Evolutionary conservation across 2,329 filamentous ascomycete species (phyloP), one percentile per base, ranked within the genome.

Genomic region (Aspergillus novoparasiticus): DNA sequence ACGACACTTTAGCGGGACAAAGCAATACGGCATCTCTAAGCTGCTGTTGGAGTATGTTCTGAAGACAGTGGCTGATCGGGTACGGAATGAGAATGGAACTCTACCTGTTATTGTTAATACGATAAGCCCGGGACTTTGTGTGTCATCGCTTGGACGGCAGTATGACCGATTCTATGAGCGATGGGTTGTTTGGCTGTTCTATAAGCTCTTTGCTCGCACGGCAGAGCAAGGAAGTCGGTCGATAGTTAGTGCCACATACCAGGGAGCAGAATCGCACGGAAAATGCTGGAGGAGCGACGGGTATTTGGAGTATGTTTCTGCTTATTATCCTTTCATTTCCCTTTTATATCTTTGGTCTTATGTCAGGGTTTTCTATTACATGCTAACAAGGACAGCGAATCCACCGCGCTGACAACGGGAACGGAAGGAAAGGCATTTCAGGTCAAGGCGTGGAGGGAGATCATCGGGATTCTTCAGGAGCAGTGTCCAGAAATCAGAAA

Each of bases 191-290:
- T 77, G 75, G 70, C 23, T 80, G 19, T 63, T 80, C 59, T 75
- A 75, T 58, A 72, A 63, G 51, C 62, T 82, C 6, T 77, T 82
- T 66, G 80, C 77, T 5, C 76, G 81, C 14, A 79, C 76, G 8
- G 69, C 81, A 1, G 80, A 82, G 60, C 73, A 81, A 56, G 81
- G 81, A 0, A 80, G 79, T 58, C 76, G 82, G 41, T 75, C 77
- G 5, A 70, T 83, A 26, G 77, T 82, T 19, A 77, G 76, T 57
- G 81, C 77, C 1, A 79, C 79, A 6, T 69, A 77, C 34, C 73
- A 80, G 32, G 81, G 81, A 0, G 68, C 72, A 6, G 79, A 83
- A 53, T 77, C 75, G 10, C 77, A 82, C 60, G 81, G 81, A 2
- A 75, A 74, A 64, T 79, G 78, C 66, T 83, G 79, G 81, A 76